Percentiles rank a stretch among this genome's conserved stretches.
Conservation (phyloP, 352 stramenopile genomes). For the Globisporangium camurandrum region DNA sequence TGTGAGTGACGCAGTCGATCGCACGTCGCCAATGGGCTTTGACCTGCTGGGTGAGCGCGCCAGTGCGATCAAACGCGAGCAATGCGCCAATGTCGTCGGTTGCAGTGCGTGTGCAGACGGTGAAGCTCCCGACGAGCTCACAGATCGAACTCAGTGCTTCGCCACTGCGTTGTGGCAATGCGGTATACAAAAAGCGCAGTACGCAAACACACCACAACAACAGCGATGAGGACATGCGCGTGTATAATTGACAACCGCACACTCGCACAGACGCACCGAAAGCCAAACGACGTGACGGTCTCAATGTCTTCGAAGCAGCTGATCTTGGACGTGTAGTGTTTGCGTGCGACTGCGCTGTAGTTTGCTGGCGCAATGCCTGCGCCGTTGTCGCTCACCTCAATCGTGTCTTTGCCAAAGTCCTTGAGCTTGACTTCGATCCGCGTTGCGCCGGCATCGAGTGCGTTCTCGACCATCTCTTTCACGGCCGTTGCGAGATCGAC, state of each 20-base stretch:
- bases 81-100: conserved; percentile 68
- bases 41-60: conserved; percentile 44
- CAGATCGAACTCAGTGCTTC: conserved; percentile 95
- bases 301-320: conserved; percentile 92
- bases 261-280: conserved; percentile 50
- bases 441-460: conserved; percentile 59
- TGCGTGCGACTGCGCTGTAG: conserved; percentile 74
- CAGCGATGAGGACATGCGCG: too few relatives aligned
- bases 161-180: conserved; percentile 32
- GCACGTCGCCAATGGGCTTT: not conserved
- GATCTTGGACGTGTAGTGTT: conserved; percentile 97
- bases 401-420: conserved; percentile 86
- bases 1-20: not conserved
- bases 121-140: conserved; percentile 82
- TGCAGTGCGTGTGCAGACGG: conserved; percentile 82
- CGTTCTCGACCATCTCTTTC: conserved; percentile 98
- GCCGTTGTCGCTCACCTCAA: conserved; percentile 97
- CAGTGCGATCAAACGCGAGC: conserved; percentile 78
- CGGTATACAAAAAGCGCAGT: not conserved
- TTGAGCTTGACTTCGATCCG: conserved; percentile 87
- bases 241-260: not conserved
- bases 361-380: conserved; percentile 75
- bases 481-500: conserved; percentile 92
- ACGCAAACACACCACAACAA: too few relatives aligned
- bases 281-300: conserved; percentile 85